Percentiles rank a stretch among this genome's conserved stretches.
phyloP scores from a whole-genome alignment of 768 basidiomycete genomes.

The Trametes villosa region DNA sequence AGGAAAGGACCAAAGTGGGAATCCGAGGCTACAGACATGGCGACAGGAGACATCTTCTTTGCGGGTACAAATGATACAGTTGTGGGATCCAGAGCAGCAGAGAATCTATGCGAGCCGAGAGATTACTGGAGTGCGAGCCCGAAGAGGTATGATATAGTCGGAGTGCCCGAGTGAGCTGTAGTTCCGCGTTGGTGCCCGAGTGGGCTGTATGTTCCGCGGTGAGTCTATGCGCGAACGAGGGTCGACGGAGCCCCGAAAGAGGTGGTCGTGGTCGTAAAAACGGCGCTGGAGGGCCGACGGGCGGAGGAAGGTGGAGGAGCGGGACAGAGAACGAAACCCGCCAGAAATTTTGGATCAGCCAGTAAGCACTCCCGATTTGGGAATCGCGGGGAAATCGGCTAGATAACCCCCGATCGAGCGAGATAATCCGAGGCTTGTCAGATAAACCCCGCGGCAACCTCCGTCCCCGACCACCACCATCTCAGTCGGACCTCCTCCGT shows the following conservation, averaged over 20 bases:
- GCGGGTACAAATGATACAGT: conserved; percentile 32
- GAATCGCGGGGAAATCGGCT: neutral
- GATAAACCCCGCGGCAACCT: too few species aligned
- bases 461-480: too few species aligned
- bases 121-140: conserved; percentile 25
- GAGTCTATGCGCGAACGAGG: neutral
- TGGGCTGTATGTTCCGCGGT: neutral
- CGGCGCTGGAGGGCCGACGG: conserved; percentile 5
- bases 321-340: too few species aligned
- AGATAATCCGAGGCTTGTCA: too few species aligned
- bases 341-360: conserved; percentile 15
- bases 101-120: conserved; percentile 28
- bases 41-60: conserved; percentile 59
- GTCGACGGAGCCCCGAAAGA: neutral
- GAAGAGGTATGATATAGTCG: conserved; percentile 15
- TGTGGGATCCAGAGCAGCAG: conserved; percentile 22
- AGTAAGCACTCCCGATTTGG: conserved; percentile 20
- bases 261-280: neutral
- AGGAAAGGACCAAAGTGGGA: conserved; percentile 52
- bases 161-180: too few species aligned
- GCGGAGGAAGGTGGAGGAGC: conserved; percentile 7
- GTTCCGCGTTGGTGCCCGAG: too few species aligned
- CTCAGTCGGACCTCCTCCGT: too few species aligned
- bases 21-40: conserved; percentile 48
- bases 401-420: neutral